A percentile compares a stretch with the other conserved stretches of the same genome.
Conservation (phyloP, 176 grass and related monocot species). For the Bromus sterilis region DNA sequence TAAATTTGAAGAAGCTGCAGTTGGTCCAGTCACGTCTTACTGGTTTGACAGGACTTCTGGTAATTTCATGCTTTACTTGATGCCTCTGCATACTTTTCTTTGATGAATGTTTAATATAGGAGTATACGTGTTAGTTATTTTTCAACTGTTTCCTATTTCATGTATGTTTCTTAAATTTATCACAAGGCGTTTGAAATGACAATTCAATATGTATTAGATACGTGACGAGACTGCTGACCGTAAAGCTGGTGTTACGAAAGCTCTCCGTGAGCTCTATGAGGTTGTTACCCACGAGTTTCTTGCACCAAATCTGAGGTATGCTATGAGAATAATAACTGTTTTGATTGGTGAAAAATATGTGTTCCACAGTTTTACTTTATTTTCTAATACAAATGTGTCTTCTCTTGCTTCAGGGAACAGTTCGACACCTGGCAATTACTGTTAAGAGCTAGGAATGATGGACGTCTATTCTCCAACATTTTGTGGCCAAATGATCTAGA, state of each 20-base stretch:
- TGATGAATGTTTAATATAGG: background rate
- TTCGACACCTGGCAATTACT: conserved; percentile 85
- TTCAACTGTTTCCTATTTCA: conserved; percentile 9
- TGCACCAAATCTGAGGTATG: conserved; percentile 60
- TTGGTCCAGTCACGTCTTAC: conserved; percentile 70
- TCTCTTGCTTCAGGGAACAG: conserved; percentile 61
- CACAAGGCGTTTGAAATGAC: background rate
- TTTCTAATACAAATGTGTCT: background rate
- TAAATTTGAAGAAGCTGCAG: conserved; percentile 79
- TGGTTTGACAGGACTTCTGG: conserved; percentile 82
- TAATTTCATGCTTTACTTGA: conserved; percentile 27
- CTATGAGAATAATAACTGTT: background rate
- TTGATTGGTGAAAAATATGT: conserved; percentile 6
- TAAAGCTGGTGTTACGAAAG: conserved; percentile 71
- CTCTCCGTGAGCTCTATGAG: conserved; percentile 72
- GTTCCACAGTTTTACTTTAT: background rate
- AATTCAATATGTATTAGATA: conserved; percentile 42
- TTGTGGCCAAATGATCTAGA: conserved; percentile 70
- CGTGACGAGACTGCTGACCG: conserved; percentile 66
- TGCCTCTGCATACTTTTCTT: background rate
- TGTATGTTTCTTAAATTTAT: background rate
- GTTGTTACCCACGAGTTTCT: conserved; percentile 88
- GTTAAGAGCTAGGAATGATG: conserved; percentile 65
- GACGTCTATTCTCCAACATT: conserved; percentile 73
- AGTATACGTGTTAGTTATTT: background rate